A percentile compares a stretch with the other conserved stretches of the same genome.
phyloP scores from a whole-genome alignment of 768 basidiomycete species.

The Pleurotus djamor region DNA sequence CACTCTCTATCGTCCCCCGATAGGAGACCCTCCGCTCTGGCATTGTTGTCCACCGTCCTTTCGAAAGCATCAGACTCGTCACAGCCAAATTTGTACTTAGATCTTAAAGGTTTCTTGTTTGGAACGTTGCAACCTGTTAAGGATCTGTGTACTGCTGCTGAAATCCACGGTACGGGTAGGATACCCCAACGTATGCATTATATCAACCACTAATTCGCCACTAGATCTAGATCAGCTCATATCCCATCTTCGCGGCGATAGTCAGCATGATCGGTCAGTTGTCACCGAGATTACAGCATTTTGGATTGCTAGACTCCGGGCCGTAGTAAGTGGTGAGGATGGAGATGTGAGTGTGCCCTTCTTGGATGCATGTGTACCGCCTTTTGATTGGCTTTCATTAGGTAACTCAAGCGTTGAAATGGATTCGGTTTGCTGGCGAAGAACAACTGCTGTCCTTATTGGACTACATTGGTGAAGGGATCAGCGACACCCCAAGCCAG shows the following conservation, averaged over 20 bases:
- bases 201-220: constrained; percentile 3
- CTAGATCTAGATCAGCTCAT: constrained; percentile 44
- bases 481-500: constrained; percentile 6
- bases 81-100: constrained; percentile 22
- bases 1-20: constrained; percentile 26
- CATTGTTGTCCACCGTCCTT: constrained; percentile 37
- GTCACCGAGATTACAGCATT: constrained; percentile 35
- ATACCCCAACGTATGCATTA: background rate
- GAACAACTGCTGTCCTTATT: constrained; percentile 42
- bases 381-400: constrained; percentile 10
- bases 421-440: constrained; percentile 54
- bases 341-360: background rate
- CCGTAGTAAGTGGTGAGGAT: background rate
- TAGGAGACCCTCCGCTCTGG: constrained; percentile 21
- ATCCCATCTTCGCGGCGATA: constrained; percentile 31
- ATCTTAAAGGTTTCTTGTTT: constrained; percentile 40
- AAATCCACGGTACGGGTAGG: constrained; percentile 14
- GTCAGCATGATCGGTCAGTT: constrained; percentile 33
- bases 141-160: constrained; percentile 25
- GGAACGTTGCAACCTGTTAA: constrained; percentile 27
- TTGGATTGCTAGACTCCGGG: constrained; percentile 30
- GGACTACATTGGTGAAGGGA: constrained; percentile 26
- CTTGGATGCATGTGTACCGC: too few species aligned
- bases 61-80: constrained; percentile 21
- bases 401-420: constrained; percentile 30